These are phyloP conservation scores for Yamadazyma olivae DNA, from an alignment of 805 yeast genomes.

Conservation along the genomic window DNA sequence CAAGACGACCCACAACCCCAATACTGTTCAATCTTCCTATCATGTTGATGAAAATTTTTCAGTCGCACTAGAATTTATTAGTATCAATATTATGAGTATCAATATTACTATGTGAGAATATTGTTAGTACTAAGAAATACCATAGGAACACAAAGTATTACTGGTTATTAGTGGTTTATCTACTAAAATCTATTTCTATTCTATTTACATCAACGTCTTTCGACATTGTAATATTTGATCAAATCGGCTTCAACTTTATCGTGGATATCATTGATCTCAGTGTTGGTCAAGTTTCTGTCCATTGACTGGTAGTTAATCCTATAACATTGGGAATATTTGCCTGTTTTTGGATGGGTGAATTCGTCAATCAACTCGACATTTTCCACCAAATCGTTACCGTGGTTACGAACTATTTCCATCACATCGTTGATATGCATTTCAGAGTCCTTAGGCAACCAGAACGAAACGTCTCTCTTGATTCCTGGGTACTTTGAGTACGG, in stretches of 20 bases:
- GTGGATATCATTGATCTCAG: conserved; percentile 77
- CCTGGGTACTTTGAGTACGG: conserved; percentile 94
- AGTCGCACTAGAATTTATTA: too few relatives aligned
- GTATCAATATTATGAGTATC: too few relatives aligned
- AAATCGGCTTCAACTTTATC: conserved; percentile 60
- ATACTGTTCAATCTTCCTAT: too few relatives aligned
- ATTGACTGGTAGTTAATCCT: conserved; percentile 90
- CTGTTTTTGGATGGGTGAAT: conserved; percentile 81
- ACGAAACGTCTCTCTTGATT: conserved; percentile 81
- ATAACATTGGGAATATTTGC: conserved; percentile 77
- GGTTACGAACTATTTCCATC: conserved; percentile 85
- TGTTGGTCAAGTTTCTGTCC: conserved; percentile 88
- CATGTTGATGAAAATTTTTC: too few relatives aligned
- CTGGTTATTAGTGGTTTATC: too few relatives aligned
- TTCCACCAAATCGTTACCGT: conserved; percentile 87
- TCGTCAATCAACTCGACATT: conserved; percentile 78
- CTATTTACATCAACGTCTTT: conserved; percentile 36
- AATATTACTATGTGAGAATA: too few relatives aligned
- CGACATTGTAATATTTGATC: conserved; percentile 49
- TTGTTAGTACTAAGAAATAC: too few relatives aligned
- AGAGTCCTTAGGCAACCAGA: conserved; percentile 67
- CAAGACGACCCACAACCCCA: too few relatives aligned
- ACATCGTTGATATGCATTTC: conserved; percentile 80
- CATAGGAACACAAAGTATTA: too few relatives aligned
- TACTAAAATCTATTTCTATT: too few relatives aligned